These are phyloP conservation scores for Populus hybrid DNA, from an alignment of 441 rosid genomes.

Conservation along the genomic window DNA sequence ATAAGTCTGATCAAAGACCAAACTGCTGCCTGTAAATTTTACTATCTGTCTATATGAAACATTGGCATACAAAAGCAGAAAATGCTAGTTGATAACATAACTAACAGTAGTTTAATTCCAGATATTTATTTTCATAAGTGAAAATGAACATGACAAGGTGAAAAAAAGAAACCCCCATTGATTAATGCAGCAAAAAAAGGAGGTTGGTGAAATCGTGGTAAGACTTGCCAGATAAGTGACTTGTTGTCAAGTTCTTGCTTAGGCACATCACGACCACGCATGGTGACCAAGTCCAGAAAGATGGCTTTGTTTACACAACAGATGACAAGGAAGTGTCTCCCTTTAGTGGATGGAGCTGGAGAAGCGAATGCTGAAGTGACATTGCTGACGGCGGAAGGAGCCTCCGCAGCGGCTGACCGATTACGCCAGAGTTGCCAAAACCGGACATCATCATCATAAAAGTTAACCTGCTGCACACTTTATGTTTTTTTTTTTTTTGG, in stretches of 20 bases:
- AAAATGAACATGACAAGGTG: neutral
- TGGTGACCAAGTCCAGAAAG: slow-evolving; percentile 92
- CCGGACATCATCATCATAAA: slow-evolving; percentile 93
- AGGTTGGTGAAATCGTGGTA: neutral
- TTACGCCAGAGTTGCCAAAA: slow-evolving; percentile 96
- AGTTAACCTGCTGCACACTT: slow-evolving; percentile 96
- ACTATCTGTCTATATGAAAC: neutral
- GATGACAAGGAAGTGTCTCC: slow-evolving; percentile 94
- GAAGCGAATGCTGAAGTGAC: slow-evolving; percentile 81
- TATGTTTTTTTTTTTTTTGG: neutral
- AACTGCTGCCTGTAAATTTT: neutral
- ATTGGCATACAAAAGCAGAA: neutral
- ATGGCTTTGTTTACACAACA: slow-evolving; percentile 96
- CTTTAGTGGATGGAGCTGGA: slow-evolving; percentile 89
- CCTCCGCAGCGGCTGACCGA: slow-evolving; percentile 91
- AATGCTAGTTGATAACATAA: neutral
- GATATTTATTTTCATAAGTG: too few species aligned
- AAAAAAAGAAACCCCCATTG: neutral
- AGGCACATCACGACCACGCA: slow-evolving; percentile 98
- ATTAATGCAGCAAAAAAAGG: neutral
- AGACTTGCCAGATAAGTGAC: slow-evolving; percentile 82
- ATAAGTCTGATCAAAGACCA: neutral
- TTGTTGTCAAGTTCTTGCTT: slow-evolving; percentile 96
- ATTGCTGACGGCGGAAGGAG: slow-evolving; percentile 78
- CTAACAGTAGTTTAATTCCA: neutral